Evolutionary conservation across 768 basidiomycete genomes (phyloP), one percentile per base, ranked within the genome.

Genomic region (Tephrocybe sp.): DNA sequence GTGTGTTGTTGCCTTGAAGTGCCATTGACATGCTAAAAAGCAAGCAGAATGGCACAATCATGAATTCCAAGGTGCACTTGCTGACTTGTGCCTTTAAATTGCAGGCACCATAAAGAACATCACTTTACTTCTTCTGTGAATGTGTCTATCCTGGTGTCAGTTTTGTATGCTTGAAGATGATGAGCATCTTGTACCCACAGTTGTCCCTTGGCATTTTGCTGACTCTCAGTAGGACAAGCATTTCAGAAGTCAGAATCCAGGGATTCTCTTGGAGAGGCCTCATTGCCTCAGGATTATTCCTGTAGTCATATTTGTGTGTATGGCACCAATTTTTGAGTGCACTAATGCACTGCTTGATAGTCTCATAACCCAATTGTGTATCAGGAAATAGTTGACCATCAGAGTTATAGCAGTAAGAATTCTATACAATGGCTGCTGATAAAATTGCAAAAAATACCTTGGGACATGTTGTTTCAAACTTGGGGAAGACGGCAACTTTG

Each of bases 11-110:
- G 0, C 69, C 68, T 22, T 63, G 61, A 53, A 63, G 62, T 0
- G 67, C 65, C 13, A 62, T 57, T 9, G 56, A 43, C 0, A 63
- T 58, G 0, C 61, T 55, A 3, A 61, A 24, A 1, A 71, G 55
- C n/a, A n/a, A n/a, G n/a, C 1, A 69, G 53, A 67, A 69, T 69
- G 0, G 62, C 53, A 19, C 65, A 57, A 50, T 69, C 64, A 6
- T 63, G 59, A 15, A 64, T 27, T 1, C 52, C 49, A 36, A 53
- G n/a, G 30, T 52, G 50, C 5, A 57, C 35, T 27, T 54, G 19
- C 2, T 37, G 52, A 12, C 36, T 12, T 13, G 57, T 37, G 4
- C 35, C 47, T 12, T 49, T 39, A 9, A 44, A 45, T 8, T 47
- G 21, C 8, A 69, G 48, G 34, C 53, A 61, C 48, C 53, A 65